These are phyloP conservation scores for Nissolia schottii DNA, from an alignment of 306 rosid species.

Conservation along the genomic window DNA sequence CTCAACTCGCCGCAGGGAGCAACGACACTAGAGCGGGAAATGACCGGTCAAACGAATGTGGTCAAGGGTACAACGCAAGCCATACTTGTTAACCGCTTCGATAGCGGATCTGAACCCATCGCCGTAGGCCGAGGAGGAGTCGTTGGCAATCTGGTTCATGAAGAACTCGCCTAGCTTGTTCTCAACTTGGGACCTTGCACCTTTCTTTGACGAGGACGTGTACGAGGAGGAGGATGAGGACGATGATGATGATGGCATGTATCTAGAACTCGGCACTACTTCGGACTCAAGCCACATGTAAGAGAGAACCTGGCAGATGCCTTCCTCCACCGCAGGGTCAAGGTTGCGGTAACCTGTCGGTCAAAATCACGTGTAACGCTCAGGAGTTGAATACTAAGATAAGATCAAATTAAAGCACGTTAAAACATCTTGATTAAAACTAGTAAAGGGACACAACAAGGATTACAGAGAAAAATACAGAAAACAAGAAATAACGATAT, in stretches of 20 bases:
- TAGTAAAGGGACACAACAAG: no score
- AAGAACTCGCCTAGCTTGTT: constrained; percentile 78
- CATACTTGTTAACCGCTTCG: constrained; percentile 69
- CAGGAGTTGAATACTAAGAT: background rate
- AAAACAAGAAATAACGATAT: no score
- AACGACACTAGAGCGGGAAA: constrained; percentile 64
- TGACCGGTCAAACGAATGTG: constrained; percentile 71
- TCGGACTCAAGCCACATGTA: constrained; percentile 95
- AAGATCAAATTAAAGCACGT: no score
- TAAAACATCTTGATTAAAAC: no score
- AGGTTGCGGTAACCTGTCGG: constrained; percentile 73
- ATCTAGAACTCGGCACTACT: constrained; percentile 59
- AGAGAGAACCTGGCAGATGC: constrained; percentile 92
- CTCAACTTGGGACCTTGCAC: constrained; percentile 59
- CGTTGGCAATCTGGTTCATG: constrained; percentile 79
- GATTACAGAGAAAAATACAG: no score
- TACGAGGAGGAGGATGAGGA: constrained; percentile 41
- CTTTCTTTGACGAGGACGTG: constrained; percentile 65
- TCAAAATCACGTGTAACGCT: background rate
- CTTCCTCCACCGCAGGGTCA: constrained; percentile 81
- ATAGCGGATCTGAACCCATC: constrained; percentile 83
- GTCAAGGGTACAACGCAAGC: constrained; percentile 64
- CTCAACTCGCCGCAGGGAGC: no score
- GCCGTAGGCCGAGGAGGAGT: constrained; percentile 82
- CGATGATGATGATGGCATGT: constrained; percentile 63